Evolutionary conservation across 495 filamentous ascomycete genomes (phyloP), one percentile per base, ranked within the genome.

Genomic region (Lepraria neglecta): DNA sequence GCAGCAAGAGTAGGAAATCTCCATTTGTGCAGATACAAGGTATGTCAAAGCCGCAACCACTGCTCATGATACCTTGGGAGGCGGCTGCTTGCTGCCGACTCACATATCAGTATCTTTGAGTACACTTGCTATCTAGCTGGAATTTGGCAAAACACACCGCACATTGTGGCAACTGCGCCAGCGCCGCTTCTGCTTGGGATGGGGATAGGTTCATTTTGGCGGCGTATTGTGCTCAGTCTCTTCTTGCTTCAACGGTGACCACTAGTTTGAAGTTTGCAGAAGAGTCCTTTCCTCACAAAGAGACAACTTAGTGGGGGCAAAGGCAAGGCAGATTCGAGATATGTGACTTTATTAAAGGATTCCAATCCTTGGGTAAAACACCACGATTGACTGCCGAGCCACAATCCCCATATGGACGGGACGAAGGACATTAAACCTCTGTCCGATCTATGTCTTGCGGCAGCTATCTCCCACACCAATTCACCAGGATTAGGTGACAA

Each of bases 1-100:
- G 48, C 15, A 52, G 48, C 7, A 52, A 10, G 14, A 52, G 48
- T 52, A 52, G 28, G 48, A 52, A 52, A 3, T 52, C 28, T 17
- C 48, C 48, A 3, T 52, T 33, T 17, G 48, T 52, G 27, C 48
- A 52, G 28, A 52, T 28, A 52, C 48, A 52, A 7, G 48, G 11
- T 7, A 52, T 10, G 9, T 52, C 48, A n/a, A 52, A 52, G 15
- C 48, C 48, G 28, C 48, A 52, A n/a, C 48, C 48, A 19, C 48
- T 52, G 28, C 28, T 52, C 15, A 30, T 52, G 15, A 52, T 52
- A 31, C 48, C 48, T 10, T 52, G 28, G 7, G 48, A 52, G 14
- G 28, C 31, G 15, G 48, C 48, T 12, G 48, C 28, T 52, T 52
- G 48, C 48, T 52, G 17, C 6, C 10, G 7, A 9, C 28, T 10